These are phyloP conservation scores for Parathielavia appendiculata DNA, from an alignment of 495 filamentous ascomycete species.

Conservation along the genomic window DNA sequence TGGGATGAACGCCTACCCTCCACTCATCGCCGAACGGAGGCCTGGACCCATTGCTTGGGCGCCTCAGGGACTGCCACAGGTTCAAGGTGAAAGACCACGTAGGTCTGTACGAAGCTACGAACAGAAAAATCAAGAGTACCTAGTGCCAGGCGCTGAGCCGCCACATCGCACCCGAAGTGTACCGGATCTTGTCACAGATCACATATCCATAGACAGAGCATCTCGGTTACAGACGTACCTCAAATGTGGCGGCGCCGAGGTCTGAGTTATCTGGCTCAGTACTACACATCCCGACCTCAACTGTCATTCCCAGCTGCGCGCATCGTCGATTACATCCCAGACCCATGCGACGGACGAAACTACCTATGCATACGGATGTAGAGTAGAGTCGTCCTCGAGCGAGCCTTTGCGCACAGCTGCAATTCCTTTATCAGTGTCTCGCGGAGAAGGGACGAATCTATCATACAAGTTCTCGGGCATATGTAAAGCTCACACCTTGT, in stretches of 20 bases:
- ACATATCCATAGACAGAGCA: constrained; percentile 1
- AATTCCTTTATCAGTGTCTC: too few relatives aligned
- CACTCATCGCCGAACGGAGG: constrained; percentile 1
- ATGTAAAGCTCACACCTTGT: background rate
- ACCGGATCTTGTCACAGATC: constrained; percentile 34
- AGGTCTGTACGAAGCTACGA: too few relatives aligned
- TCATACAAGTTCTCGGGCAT: too few relatives aligned
- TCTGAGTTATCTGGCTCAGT: constrained; percentile 10
- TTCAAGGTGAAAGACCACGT: constrained; percentile 18
- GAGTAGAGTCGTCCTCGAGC: too few relatives aligned
- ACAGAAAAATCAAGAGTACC: constrained; percentile 34
- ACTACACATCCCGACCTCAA: constrained; percentile 4
- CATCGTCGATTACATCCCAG: background rate
- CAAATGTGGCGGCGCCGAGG: constrained; percentile 37
- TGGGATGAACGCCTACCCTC: constrained; percentile 4
- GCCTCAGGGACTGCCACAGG: constrained; percentile 20
- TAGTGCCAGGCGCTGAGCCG: constrained; percentile 22
- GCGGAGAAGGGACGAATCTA: too few relatives aligned
- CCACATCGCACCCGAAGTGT: constrained; percentile 25
- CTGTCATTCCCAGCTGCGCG: too few relatives aligned
- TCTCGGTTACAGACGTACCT: constrained; percentile 44
- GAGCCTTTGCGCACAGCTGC: background rate
- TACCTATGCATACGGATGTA: too few relatives aligned
- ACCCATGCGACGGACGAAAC: background rate
- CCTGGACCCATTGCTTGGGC: constrained; percentile 10